A percentile compares a stretch with the other conserved stretches of the same genome.
These are phyloP conservation scores for Trichoderma arundinaceum DNA, from an alignment of 2,329 filamentous ascomycete genomes.

Conservation along the genomic window DNA sequence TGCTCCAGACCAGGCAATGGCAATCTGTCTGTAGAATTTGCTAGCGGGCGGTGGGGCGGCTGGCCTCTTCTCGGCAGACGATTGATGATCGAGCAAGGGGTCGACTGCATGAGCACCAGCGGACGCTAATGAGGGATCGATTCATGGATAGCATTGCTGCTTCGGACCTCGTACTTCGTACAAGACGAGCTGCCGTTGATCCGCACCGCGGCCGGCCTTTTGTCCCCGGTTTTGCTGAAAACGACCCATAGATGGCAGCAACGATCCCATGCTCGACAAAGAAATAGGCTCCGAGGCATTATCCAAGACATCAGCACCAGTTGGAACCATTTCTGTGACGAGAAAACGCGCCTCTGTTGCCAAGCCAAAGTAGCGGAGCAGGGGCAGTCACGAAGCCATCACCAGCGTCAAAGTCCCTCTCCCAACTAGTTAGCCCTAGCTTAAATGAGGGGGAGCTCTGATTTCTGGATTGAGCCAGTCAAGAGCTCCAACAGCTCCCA, in stretches of 20 bases:
- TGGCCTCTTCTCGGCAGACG: slow-evolving; percentile 28
- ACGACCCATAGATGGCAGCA: not conserved
- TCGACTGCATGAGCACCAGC: slow-evolving; percentile 15
- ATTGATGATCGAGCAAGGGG: slow-evolving; percentile 22
- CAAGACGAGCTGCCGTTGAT: slow-evolving; percentile 1
- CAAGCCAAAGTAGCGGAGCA: not conserved
- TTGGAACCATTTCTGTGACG: not conserved
- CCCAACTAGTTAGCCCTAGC: not conserved
- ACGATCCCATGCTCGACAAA: not conserved
- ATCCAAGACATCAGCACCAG: not conserved
- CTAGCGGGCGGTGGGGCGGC: slow-evolving; percentile 14
- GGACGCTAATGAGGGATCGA: slow-evolving; percentile 23
- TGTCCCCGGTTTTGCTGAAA: slow-evolving; percentile 2
- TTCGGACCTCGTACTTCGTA: not conserved
- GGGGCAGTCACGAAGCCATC: not conserved
- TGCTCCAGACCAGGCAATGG: slow-evolving; percentile 3
- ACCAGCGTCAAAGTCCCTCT: slow-evolving; percentile 2
- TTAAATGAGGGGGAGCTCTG: slow-evolving; percentile 3
- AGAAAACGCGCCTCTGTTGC: not conserved
- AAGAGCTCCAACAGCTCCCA: slow-evolving; percentile 14
- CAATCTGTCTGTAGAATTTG: not conserved
- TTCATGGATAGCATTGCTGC: not conserved
- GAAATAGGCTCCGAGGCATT: not conserved
- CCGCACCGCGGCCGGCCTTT: not conserved
- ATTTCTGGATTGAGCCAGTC: slow-evolving; percentile 25